Base-by-base conservation (phyloP, 257 asterid species). In the Salvia miltiorrhiza region DNA sequence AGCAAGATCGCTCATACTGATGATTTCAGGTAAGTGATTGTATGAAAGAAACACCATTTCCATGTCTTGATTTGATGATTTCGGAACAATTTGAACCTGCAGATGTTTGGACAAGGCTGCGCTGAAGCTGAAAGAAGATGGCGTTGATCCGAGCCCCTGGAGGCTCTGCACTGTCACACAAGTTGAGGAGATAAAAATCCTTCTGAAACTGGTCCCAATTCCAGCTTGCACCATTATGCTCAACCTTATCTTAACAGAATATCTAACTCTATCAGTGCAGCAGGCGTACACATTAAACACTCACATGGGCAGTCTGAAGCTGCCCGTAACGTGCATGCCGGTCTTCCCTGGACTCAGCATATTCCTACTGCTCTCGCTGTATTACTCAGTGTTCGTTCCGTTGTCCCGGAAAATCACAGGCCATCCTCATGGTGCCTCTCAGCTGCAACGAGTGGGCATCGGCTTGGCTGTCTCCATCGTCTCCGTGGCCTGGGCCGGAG, bases 41-140 rank as follows among this genome's bases (percentile, higher is more conserved):
- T 3, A 9, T 26, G 17, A 37, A 45, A 75, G 19, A 21, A 5
- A 13, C 61, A 54, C 39, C 39, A 23, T n/a, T 41, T 20, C 69
- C 65, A 13, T 16, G 32, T 24, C 64, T 61, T 24, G 47, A 79
- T 7, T 37, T 37, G 41, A 8, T 37, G 41, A 37, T 61, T 9
- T 21, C 20, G 8, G 69, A 65, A 2, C 33, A 39, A 50, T 70
- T 37, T 49, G 61, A 45, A 54, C 44, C 41, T 67, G 70, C 59
- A 92, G 96, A 78, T 93, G 92, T 55, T 73, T 93, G 84, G 99
- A 93, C 88, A 90, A 90, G 82, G 99, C 97, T 9, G 96, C 99
- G 54, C 86, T 93, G 73, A 90, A 77, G 65, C 94, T 90, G 67
- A 87, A 90, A 81, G 99, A 90, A 79, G 99, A 93, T 4, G 86